phyloP scores from a whole-genome alignment of 305 asterid genomes.

The Solanum hybrid region DNA sequence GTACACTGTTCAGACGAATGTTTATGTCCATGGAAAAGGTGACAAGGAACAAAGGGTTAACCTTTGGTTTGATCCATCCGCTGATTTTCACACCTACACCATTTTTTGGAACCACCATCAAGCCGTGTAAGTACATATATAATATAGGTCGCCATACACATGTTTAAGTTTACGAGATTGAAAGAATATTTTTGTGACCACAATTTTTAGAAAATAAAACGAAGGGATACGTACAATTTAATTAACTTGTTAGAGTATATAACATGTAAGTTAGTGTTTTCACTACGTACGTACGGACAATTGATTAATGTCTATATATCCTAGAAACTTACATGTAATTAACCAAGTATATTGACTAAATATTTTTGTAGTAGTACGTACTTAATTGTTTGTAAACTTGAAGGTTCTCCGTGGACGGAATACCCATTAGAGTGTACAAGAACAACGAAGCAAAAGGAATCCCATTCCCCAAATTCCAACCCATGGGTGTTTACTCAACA shows the following conservation, averaged over 20 bases:
- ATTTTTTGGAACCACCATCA: constrained; percentile 40
- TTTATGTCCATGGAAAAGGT: constrained; percentile 58
- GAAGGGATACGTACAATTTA: too few species aligned
- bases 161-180: neutral
- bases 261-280: neutral
- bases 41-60: constrained; percentile 53
- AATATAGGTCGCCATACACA: neutral
- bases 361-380: neutral
- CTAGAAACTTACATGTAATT: neutral
- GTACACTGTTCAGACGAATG: constrained; percentile 59
- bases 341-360: neutral
- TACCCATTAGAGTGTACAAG: constrained; percentile 58
- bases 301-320: neutral
- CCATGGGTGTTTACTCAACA: constrained; percentile 62
- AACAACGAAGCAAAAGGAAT: constrained; percentile 61
- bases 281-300: neutral
- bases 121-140: constrained; percentile 28
- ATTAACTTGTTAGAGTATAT: neutral
- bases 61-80: constrained; percentile 68
- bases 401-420: constrained; percentile 37
- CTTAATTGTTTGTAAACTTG: neutral
- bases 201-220: too few species aligned
- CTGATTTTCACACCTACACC: constrained; percentile 40
- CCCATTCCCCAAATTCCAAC: constrained; percentile 51
- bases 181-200: neutral